Base-by-base conservation (phyloP, 306 rosid species). In the Mimosa pudica region DNA sequence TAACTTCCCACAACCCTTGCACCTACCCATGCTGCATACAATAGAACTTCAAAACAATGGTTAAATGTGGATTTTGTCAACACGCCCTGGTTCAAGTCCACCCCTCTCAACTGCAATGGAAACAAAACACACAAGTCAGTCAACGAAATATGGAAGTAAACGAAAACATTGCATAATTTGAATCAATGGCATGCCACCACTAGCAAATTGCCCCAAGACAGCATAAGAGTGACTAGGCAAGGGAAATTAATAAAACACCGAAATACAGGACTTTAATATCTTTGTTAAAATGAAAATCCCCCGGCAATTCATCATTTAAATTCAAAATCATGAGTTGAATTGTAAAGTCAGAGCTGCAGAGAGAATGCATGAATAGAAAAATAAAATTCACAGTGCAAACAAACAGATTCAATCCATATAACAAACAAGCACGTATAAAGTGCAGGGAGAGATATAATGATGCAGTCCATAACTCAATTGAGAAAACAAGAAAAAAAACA, bases 1-100 rank as follows among this genome's bases (percentile, higher is more conserved):
- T 82, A 89, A 79, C 91, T 89, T 93, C 80, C 98, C 99, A 89
- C 93, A 91, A 76, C 92, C 93, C 80, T 87, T 86, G 94, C 95
- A 88, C 79, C 88, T 83, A 33, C 88, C 91, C 97, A 94, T 94
- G 65, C 81, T 68, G 82, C 49, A 78, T 79, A 79, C 45, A 81
- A 80, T 77, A 49, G 76, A 51, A 54, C 78, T 81, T 71, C 83
- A 75, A 81, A 67, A 82, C 71, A 47, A 41, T n/a, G 24, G 47
- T 71, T 67, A 67, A 55, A 48, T 76, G 61, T 32, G 24, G 78
- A 72, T 75, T 76, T 74, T 70, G 67, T 79, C 49, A 78, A 70
- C 6, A 67, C 62, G 75, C 60, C 76, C 78, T 54, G 81, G 76
- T 87, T 80, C 85, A 55, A 84, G 87, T 83, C 85, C 90, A 82